Evolutionary conservation across 2,329 filamentous ascomycete genomes (phyloP), one percentile per base, ranked within the genome.

Genomic region (Fonsecaea nubica): DNA sequence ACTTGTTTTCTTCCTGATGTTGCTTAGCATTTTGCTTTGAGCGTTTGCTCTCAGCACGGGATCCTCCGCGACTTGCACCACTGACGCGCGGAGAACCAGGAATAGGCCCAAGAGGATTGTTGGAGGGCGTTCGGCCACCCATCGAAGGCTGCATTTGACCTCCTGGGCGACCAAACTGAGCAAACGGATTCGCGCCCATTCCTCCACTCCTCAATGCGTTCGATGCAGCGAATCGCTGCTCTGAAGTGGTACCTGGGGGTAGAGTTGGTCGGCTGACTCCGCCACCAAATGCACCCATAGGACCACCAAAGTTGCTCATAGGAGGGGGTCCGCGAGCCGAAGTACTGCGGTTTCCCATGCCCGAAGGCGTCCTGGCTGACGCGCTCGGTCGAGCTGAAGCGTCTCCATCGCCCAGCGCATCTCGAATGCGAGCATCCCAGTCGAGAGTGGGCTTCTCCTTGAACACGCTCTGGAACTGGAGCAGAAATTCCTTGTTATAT

Each of bases 391-490:
- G 90, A 83, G 80, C 92, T 81, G 87, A 87, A 65, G 87, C 83
- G 66, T 86, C 85, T 42, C 84, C 83, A 71, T 97, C 93, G 65
- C 94, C 94, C 72, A 99, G 79, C 83, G 90, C 85, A 80, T 91
- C 89, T 86, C 94, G 85, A 68, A 99, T 89, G 75, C 95, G 93
- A 71, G 90, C 85, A 76, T 96, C 91, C 87, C 97, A 99, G 76
- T 98, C 94, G 52, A 93, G 80, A 0, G 93, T 96, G 13, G 95
- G 95, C 81, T 97, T 96, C 83, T 99, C 95, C 69, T 92, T 96
- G 82, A 97, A 99, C 21, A 97, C 92, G 74, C 87, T 87, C 81
- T 97, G 92, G 85, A 99, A 99, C 77, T 99, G 95, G 35, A 99
- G 85, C 80, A 99, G 83, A 84, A 99, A 99, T 74, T 90, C 90